phyloP scores from a whole-genome alignment of 495 filamentous ascomycete genomes.

The Darksidea phi region DNA sequence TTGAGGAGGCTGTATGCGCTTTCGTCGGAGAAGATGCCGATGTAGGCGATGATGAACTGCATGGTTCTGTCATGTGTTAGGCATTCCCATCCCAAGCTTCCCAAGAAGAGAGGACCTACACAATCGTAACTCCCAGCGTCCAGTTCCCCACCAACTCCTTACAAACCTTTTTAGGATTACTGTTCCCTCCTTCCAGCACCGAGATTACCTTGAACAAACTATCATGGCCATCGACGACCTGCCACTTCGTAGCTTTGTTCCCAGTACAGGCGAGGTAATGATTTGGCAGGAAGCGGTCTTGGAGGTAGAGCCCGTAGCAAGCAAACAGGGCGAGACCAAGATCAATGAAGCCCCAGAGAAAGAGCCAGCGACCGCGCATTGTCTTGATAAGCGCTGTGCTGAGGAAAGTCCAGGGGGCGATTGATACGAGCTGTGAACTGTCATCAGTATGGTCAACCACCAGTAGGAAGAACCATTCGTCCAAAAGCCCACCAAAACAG shows the following conservation, averaged over 20 bases:
- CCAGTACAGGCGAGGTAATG: neutral
- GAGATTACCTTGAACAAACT: constrained; percentile 23
- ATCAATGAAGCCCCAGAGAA: constrained; percentile 24
- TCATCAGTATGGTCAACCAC: too few species aligned
- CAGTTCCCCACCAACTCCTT: constrained; percentile 17
- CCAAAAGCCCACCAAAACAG: too few species aligned
- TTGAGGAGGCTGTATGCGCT: constrained; percentile 30
- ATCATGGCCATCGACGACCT: constrained; percentile 6
- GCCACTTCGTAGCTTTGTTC: constrained; percentile 15
- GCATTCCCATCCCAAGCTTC: neutral
- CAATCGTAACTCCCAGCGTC: constrained; percentile 1
- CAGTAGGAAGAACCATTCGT: too few species aligned
- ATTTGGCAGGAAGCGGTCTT: constrained; percentile 27
- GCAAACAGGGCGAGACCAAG: constrained; percentile 12
- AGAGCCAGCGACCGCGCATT: constrained; percentile 12
- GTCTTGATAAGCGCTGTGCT: constrained; percentile 14
- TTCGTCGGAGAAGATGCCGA: constrained; percentile 33
- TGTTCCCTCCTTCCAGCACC: neutral
- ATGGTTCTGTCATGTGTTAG: constrained; percentile 15
- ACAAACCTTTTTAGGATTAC: constrained; percentile 2
- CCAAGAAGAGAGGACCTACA: constrained; percentile 4
- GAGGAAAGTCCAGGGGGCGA: constrained; percentile 26
- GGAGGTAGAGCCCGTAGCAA: constrained; percentile 4
- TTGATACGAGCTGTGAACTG: neutral
- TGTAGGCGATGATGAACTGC: constrained; percentile 26